These are phyloP conservation scores for Silybum marianum DNA, from an alignment of 129 eudicot genomes.

Conservation along the genomic window DNA sequence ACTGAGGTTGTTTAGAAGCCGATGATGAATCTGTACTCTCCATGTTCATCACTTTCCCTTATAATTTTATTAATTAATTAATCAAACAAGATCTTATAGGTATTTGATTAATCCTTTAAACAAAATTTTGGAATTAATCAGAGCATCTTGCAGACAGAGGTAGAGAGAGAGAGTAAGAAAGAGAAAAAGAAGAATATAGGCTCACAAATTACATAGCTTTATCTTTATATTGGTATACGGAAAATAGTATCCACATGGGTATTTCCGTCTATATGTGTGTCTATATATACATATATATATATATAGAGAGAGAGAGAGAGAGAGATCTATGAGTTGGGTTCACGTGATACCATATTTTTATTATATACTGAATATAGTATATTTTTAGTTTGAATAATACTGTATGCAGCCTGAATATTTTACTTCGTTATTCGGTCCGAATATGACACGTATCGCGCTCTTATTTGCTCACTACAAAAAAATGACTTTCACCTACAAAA, in stretches of 20 bases:
- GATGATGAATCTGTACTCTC: slow-evolving; percentile 81
- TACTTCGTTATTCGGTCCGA: too few relatives aligned
- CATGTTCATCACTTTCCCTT: slow-evolving; percentile 28
- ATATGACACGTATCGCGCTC: too few relatives aligned
- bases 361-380: too few relatives aligned
- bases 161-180: slow-evolving; percentile 23
- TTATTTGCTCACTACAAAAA: too few relatives aligned
- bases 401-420: too few relatives aligned
- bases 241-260: slow-evolving; percentile 26
- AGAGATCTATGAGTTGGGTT: too few relatives aligned
- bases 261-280: slow-evolving; percentile 7
- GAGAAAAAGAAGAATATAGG: slow-evolving; percentile 16
- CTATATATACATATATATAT: too few relatives aligned
- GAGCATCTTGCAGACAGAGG: slow-evolving; percentile 20
- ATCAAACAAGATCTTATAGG: slow-evolving; percentile 6
- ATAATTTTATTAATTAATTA: background rate
- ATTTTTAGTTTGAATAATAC: too few relatives aligned
- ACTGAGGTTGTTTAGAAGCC: slow-evolving; percentile 70
- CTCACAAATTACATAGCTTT: slow-evolving; percentile 18
- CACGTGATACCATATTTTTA: too few relatives aligned
- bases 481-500: too few relatives aligned
- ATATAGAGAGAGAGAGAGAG: too few relatives aligned
- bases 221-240: slow-evolving; percentile 37
- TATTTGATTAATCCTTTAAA: background rate
- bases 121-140: background rate